These are phyloP conservation scores for Trichoderma parareesei DNA, from an alignment of 495 filamentous ascomycete genomes.

Conservation along the genomic window DNA sequence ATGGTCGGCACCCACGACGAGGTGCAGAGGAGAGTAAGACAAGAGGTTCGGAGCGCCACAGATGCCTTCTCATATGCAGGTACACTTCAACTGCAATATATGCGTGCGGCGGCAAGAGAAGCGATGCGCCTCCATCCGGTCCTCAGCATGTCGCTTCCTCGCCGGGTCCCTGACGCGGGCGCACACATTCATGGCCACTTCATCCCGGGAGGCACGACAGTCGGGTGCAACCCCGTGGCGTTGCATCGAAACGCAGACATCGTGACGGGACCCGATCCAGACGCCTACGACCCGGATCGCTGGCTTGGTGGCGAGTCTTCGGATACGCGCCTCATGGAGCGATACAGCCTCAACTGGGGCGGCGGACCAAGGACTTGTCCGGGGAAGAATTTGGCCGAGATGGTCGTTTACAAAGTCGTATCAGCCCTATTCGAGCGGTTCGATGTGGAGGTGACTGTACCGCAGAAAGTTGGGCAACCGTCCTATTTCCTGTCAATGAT, in stretches of 20 bases:
- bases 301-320: conserved; percentile 39
- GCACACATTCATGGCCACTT: conserved; percentile 39
- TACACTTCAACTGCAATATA: conserved; percentile 34
- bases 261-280: conserved; percentile 43
- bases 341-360: conserved; percentile 47
- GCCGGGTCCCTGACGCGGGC: conserved; percentile 45
- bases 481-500: conserved; percentile 34
- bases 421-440: conserved; percentile 54
- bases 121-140: conserved; percentile 53
- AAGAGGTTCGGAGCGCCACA: conserved; percentile 19
- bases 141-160: conserved; percentile 47
- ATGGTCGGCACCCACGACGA: conserved; percentile 24
- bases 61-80: conserved; percentile 8
- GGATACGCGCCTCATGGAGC: conserved; percentile 34
- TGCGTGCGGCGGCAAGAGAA: conserved; percentile 56
- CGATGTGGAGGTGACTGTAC: conserved; percentile 31
- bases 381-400: conserved; percentile 54
- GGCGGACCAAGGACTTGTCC: conserved; percentile 60
- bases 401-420: conserved; percentile 59
- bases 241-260: conserved; percentile 46
- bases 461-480: conserved; percentile 17
- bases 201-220: conserved; percentile 45
- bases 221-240: conserved; percentile 54
- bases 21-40: conserved; percentile 17
- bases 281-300: conserved; percentile 44